Conservation (phyloP, 169 alveolate species). For the Plasmodium inui region DNA sequence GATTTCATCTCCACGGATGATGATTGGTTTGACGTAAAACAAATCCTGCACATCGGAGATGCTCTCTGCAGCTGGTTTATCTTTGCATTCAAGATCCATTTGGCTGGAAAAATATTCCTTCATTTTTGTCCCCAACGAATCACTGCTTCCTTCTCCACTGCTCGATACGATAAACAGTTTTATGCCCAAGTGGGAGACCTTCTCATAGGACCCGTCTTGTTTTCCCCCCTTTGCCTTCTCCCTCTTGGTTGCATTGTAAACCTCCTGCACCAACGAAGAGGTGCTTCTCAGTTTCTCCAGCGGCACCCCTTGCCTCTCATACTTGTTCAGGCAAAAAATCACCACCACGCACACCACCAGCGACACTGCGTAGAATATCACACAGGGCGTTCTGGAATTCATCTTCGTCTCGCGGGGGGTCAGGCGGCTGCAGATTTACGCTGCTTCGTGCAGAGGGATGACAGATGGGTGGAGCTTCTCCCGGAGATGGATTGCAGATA, state of each 20-base stretch:
- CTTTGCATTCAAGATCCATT: neutral
- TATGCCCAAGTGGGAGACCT: constrained; percentile 1
- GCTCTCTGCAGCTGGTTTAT: neutral
- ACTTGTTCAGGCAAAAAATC: constrained; percentile 38
- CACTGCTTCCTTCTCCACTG: neutral
- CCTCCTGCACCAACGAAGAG: neutral
- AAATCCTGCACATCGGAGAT: constrained; percentile 20
- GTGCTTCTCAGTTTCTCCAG: neutral
- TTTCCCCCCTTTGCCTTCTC: neutral
- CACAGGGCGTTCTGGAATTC: constrained; percentile 52
- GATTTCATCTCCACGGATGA: constrained; percentile 15
- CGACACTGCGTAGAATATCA: constrained; percentile 24
- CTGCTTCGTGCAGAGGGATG: no score
- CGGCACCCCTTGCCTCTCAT: constrained; percentile 51
- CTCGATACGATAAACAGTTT: constrained; percentile 31
- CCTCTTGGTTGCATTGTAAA: neutral
- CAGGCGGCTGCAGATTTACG: neutral
- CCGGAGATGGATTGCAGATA: no score
- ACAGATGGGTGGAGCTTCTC: neutral
- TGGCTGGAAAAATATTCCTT: constrained; percentile 14
- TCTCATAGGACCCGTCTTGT: neutral
- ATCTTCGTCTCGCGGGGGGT: neutral
- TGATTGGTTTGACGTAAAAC: constrained; percentile 3
- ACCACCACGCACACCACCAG: constrained; percentile 15
- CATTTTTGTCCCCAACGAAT: constrained; percentile 18